Evolutionary conservation across 208 protist genomes (phyloP), one percentile per base, ranked within the genome.

Genomic region (Trypanosoma caninum): DNA sequence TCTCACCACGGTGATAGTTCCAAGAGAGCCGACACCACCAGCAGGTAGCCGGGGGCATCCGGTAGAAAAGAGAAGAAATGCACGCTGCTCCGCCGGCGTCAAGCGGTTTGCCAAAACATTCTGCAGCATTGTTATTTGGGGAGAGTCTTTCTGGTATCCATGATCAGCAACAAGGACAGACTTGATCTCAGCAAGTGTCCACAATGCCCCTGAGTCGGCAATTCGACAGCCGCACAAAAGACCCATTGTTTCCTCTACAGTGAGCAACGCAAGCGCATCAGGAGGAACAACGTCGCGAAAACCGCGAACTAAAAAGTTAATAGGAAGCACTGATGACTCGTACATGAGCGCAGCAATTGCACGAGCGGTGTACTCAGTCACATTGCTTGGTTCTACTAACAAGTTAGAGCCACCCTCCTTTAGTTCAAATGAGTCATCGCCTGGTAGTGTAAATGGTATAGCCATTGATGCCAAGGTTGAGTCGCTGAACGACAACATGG

Each of bases 21-120:
- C 90, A 16, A 97, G 71, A 3, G 82, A 74, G 16, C 60, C 60
- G 25, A 97, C 75, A 25, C 93, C 93, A 42, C 93, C 93, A 16
- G 79, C 37, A 8, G 93, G 93, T 5, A 97, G 69, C 1, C 89
- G 72, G 20, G 90, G 89, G 53, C 85, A 94, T 14, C 93, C 93
- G 7, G 93, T 97, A 56, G 79, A 85, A 71, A 95, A 97, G 51
- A 90, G 76, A 28, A 97, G 60, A 57, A 97, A 97, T 5, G 31
- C 41, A 38, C 84, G 84, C 75, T 97, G 87, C 75, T 95, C 88
- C 14, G 40, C 38, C 8, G 87, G 87, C 0, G 76, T 90, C n/a
- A 96, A 53, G 13, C 83, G 75, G 1, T 67, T 54, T 0, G 72
- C 72, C 10, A 96, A 69, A 8, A 96, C 78, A 48, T 69, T 73